Evolutionary conservation across 2,329 filamentous ascomycete species (phyloP).

Genomic region (Aspergillus piperis): DNA sequence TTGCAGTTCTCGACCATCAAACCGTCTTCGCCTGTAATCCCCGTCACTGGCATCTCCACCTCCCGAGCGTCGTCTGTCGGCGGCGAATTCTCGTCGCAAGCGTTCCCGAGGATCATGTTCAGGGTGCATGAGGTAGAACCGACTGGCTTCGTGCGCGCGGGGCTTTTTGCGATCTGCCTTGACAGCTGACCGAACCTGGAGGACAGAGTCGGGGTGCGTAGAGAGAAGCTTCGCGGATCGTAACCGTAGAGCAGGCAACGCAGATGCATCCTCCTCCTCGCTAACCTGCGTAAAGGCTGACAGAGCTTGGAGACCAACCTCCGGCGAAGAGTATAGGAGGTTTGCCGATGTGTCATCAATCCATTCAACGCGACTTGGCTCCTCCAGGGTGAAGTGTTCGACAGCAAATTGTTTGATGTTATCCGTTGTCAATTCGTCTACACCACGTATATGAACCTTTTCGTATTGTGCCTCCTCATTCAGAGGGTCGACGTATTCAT

Average conservation of each 20-base stretch:
- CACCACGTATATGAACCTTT: conserved; percentile 81
- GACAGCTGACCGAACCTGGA: conserved; percentile 74
- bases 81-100: conserved; percentile 56
- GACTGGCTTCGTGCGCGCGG: conserved; percentile 76
- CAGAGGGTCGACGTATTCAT: conserved; percentile 29
- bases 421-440: conserved; percentile 77
- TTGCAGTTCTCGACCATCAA: conserved; percentile 60
- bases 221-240: conserved; percentile 70
- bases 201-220: conserved; percentile 65
- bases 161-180: conserved; percentile 75
- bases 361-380: conserved; percentile 76
- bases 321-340: conserved; percentile 67
- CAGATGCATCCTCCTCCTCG: conserved; percentile 43
- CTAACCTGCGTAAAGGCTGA: conserved; percentile 47
- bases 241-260: conserved; percentile 62
- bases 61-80: conserved; percentile 46
- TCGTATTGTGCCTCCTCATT: conserved; percentile 44
- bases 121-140: conserved; percentile 90
- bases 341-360: conserved; percentile 93
- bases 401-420: conserved; percentile 75
- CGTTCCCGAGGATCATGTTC: conserved; percentile 81
- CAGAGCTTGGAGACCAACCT: conserved; percentile 58
- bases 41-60: conserved; percentile 40
- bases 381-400: conserved; percentile 62
- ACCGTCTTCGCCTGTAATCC: conserved; percentile 55